These are phyloP conservation scores for Gloeostereum incarnatum DNA, from an alignment of 768 basidiomycete genomes.

Conservation along the genomic window DNA sequence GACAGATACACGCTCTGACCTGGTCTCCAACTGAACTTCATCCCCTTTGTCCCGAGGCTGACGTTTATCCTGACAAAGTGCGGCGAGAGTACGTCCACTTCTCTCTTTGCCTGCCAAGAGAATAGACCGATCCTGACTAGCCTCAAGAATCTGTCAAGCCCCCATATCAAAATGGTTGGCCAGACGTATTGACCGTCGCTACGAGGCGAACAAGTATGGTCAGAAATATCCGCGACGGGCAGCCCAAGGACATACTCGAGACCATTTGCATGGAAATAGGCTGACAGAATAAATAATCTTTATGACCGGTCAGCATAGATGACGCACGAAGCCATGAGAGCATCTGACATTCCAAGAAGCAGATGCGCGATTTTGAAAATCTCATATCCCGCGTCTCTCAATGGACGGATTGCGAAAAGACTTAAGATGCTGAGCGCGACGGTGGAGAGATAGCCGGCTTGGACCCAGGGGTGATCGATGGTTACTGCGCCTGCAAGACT, in stretches of 20 bases:
- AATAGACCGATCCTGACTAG: slow-evolving; percentile 29
- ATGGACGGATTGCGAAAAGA: slow-evolving; percentile 36
- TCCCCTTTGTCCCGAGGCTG: neutral
- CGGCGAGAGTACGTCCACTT: slow-evolving; percentile 32
- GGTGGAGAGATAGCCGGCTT: slow-evolving; percentile 26
- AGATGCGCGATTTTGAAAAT: slow-evolving; percentile 43
- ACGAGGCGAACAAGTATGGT: no score
- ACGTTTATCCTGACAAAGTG: slow-evolving; percentile 36
- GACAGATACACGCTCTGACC: slow-evolving; percentile 51
- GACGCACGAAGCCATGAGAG: neutral
- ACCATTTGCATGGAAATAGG: slow-evolving; percentile 29
- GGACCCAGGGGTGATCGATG: slow-evolving; percentile 18
- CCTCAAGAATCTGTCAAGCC: slow-evolving; percentile 42
- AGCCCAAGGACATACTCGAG: slow-evolving; percentile 15
- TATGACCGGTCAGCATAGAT: slow-evolving; percentile 11
- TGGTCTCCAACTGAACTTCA: slow-evolving; percentile 26
- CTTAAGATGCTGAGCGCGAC: slow-evolving; percentile 30
- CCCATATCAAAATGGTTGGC: slow-evolving; percentile 47
- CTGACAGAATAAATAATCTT: slow-evolving; percentile 28
- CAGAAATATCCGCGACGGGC: slow-evolving; percentile 10
- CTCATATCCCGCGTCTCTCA: slow-evolving; percentile 40
- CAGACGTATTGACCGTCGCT: slow-evolving; percentile 33
- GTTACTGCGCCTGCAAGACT: no score
- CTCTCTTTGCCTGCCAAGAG: no score
- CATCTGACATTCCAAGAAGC: slow-evolving; percentile 24